Evolutionary conservation across 2,329 filamentous ascomycete genomes (phyloP).

Genomic region (Claviceps monticola): DNA sequence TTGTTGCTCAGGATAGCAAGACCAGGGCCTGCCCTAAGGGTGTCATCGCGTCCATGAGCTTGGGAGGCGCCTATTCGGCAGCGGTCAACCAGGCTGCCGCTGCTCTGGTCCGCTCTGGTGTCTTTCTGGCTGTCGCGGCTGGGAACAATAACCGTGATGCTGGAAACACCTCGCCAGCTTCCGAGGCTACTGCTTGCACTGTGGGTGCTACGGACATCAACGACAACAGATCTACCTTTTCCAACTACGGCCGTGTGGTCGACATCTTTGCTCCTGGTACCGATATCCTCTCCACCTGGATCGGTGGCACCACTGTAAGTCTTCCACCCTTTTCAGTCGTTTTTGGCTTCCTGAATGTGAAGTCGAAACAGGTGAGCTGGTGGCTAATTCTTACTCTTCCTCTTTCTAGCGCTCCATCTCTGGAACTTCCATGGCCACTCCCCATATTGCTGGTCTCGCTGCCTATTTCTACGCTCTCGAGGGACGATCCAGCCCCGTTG

Average conservation of each 20-base stretch:
- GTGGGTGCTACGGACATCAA: constrained; percentile 32
- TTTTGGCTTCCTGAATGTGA: background rate
- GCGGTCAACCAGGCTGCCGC: constrained; percentile 38
- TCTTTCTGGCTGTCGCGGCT: constrained; percentile 42
- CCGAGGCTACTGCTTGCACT: constrained; percentile 33
- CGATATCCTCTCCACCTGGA: constrained; percentile 34
- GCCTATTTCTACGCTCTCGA: constrained; percentile 32
- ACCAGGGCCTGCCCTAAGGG: constrained; percentile 27
- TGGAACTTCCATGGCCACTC: constrained; percentile 31
- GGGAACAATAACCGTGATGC: constrained; percentile 36
- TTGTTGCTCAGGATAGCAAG: constrained; percentile 15
- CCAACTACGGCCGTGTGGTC: constrained; percentile 36
- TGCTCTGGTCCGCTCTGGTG: constrained; percentile 28
- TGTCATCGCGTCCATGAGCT: constrained; percentile 42
- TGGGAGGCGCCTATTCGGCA: constrained; percentile 32
- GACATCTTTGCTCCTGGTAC: constrained; percentile 39
- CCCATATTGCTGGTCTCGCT: constrained; percentile 27
- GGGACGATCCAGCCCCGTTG: constrained; percentile 9
- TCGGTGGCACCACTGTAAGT: constrained; percentile 20
- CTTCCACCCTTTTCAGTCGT: no score
- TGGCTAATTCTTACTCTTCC: background rate
- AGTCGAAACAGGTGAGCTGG: no score
- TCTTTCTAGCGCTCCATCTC: constrained; percentile 21
- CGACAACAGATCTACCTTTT: constrained; percentile 31
- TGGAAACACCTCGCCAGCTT: constrained; percentile 31